Base-by-base conservation (phyloP, 345 rosid genomes). In the Linum tenue region DNA sequence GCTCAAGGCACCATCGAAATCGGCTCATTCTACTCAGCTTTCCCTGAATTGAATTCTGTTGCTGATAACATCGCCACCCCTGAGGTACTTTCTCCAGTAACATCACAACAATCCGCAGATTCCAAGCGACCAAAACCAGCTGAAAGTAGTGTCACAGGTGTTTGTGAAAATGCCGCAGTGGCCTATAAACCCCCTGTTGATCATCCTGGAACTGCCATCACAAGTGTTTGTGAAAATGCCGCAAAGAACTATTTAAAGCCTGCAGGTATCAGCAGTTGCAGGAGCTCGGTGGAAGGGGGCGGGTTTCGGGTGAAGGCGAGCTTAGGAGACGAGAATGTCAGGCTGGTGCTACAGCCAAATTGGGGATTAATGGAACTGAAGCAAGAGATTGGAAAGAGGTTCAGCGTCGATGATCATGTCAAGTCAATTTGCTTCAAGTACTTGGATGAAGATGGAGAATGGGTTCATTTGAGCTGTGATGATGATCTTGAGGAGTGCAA, bases 1-100 rank as follows among this genome's bases (percentile, higher is more conserved):
- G 85, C 85, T 31, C 81, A 90, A 76, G 88, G 94, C 40, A 62
- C 96, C 48, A 76, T 92, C 75, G 89, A 81, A 68, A 81, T 90
- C 2, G 90, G 85, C 38, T 86, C 98, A 37, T 90, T 92, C 80
- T 90, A 88, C 55, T 66, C 82, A 72, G 81, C 84, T 76, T 92
- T 90, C 83, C 98, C 96, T 3, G 96, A 85, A 68, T 74, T 87
- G 75, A 86, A 70, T 78, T 82, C 87, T 65, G 31, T 22, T 22
- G 31, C 31, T 22, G 31, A 22, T 22, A 22, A 22, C 31, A 22
- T 22, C 31, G 31, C 31, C 31, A 22, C 31, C 31, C 31, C 31
- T 22, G 31, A 22, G 31, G 31, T 22, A 22, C 31, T 22, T 22
- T 22, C 53, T 9, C 53, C 51, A 44, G 10, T 14, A 4, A 7